Evolutionary conservation across 2,329 filamentous ascomycete species (phyloP), one percentile per base, ranked within the genome.

Genomic region (Claviceps arundinis): DNA sequence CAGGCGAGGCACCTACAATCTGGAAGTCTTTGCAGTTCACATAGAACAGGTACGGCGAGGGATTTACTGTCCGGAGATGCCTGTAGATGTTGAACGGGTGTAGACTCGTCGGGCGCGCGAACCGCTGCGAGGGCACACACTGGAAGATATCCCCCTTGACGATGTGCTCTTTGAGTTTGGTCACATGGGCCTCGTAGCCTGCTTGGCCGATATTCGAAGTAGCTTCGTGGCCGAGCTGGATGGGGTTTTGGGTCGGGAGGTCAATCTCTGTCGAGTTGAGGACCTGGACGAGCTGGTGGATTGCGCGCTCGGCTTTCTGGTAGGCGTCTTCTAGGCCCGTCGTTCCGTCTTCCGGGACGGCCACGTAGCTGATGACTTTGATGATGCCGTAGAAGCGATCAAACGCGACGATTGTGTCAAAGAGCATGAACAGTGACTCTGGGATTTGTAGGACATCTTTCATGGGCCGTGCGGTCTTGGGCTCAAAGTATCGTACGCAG

Each of bases 71-170:
- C 56, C 93, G 87, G 40, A 98, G 78, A 66, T 95, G 89, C 51
- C 91, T 83, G 75, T 97, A 98, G 62, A 98, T 87, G 73, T 97
- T 98, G 77, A 97, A 98, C 0, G 93, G 91, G 68, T 98, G 93
- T 44, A 98, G 75, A 52, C 81, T 82, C 2, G 93, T 98, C 14
- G 90, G 90, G 30, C 91, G 81, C 7, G 90, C 84, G 64, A 97
- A 87, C 50, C 93, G 82, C 70, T 98, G 93, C 43, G 89, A 96
- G 1, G 93, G 93, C 16, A 98, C 93, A 1, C 89, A 89, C 68
- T 98, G 93, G 70, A 98, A 97, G 65, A 98, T 97, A 73, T 97
- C 89, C 59, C 93, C 93, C 56, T 80, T 78, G 60, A 81, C 78
- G 60, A 98, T 97, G 73, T 97, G 91, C 69, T 89, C 77, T 74